phyloP scores from a whole-genome alignment of 805 yeast species.

The Starmerella geochares region DNA sequence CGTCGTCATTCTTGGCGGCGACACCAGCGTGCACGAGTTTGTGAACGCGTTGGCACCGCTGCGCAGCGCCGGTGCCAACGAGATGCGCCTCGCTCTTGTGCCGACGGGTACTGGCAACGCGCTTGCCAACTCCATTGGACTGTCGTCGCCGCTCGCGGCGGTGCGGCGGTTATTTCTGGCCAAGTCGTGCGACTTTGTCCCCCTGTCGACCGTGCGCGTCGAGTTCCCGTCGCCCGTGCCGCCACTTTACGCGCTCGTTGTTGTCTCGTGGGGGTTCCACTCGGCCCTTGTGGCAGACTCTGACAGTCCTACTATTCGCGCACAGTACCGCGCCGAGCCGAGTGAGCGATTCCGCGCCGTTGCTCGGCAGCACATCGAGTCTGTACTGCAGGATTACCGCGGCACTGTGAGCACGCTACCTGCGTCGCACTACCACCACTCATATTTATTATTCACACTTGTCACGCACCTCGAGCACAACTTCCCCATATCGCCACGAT shows the following conservation, averaged over 20 bases:
- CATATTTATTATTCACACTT: conserved; percentile 51
- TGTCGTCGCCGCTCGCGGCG: conserved; percentile 27
- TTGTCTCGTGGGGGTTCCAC: conserved; percentile 77
- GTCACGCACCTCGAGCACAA: conserved; percentile 49
- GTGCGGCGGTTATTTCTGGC: conserved; percentile 26
- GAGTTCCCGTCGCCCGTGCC: conserved; percentile 34
- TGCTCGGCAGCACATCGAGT: conserved; percentile 43
- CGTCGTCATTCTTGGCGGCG: conserved; percentile 67
- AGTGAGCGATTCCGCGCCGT: conserved; percentile 53
- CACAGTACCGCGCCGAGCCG: conserved; percentile 47
- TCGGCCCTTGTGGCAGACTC: conserved; percentile 75
- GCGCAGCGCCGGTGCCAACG: conserved; percentile 5
- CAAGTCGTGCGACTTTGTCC: conserved; percentile 21
- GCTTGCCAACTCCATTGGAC: conserved; percentile 50
- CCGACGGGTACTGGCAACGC: conserved; percentile 90
- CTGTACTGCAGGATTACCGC: conserved; percentile 41
- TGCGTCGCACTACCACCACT: conserved; percentile 31
- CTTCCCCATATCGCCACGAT: conserved; percentile 54
- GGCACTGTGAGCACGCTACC: conserved; percentile 32
- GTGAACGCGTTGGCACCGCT: conserved; percentile 40
- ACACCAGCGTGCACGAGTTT: conserved; percentile 72
- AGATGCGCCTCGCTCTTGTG: conserved; percentile 31
- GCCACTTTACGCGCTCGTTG: conserved; percentile 42
- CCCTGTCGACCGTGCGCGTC: conserved; percentile 40
- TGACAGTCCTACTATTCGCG: conserved; percentile 56